Evolutionary conservation across 371 early-diverging fungal genomes (phyloP).

Genomic region (Mucor irregularis): DNA sequence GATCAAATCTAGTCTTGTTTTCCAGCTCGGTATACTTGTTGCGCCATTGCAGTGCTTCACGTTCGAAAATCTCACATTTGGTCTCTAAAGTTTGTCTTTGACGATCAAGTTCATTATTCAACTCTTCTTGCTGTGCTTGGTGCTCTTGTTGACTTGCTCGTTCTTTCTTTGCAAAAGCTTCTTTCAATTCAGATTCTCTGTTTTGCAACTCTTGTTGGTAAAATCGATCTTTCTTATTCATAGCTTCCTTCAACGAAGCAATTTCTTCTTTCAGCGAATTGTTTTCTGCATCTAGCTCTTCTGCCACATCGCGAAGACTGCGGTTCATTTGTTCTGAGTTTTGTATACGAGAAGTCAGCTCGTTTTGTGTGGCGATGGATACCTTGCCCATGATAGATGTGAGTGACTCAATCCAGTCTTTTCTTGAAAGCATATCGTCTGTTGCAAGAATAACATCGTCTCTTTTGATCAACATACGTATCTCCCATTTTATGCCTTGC

Average conservation of each 20-base stretch:
- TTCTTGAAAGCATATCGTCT: constrained; percentile 43
- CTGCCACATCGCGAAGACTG: constrained; percentile 31
- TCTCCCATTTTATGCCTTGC: constrained; percentile 49
- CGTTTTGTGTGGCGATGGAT: constrained; percentile 48
- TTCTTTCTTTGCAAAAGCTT: constrained; percentile 30
- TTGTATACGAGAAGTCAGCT: constrained; percentile 40
- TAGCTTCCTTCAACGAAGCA: constrained; percentile 21
- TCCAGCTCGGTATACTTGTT: constrained; percentile 13
- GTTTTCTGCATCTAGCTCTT: constrained; percentile 33
- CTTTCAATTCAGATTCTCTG: constrained; percentile 31
- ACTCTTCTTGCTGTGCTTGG: constrained; percentile 27
- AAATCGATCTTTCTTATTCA: constrained; percentile 16
- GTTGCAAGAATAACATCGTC: constrained; percentile 47
- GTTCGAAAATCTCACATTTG: constrained; percentile 23
- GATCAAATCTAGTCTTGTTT: background rate
- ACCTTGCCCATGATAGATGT: constrained; percentile 57
- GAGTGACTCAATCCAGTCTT: constrained; percentile 49
- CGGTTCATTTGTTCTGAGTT: constrained; percentile 43
- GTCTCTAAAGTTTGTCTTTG: constrained; percentile 18
- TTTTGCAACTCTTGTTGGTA: constrained; percentile 18
- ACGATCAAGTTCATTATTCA: constrained; percentile 20
- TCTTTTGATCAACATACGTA: constrained; percentile 43
- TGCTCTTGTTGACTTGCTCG: constrained; percentile 3
- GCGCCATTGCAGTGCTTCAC: constrained; percentile 28
- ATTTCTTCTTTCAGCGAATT: constrained; percentile 29